Base-by-base conservation (phyloP, 495 filamentous ascomycete species). In the Recurvomyces mirabilis region DNA sequence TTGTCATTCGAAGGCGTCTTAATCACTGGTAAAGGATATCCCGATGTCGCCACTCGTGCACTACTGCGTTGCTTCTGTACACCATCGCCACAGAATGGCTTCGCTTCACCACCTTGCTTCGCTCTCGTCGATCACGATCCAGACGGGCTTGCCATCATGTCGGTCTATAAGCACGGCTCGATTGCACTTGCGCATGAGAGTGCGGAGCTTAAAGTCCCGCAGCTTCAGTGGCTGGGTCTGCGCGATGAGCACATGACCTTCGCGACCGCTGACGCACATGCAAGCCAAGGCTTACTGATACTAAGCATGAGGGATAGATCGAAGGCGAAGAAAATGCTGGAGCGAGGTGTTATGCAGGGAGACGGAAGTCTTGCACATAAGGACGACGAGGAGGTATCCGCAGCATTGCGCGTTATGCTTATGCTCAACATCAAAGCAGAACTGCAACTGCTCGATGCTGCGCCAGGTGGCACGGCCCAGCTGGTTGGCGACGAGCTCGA, bases 91-190 rank as follows among this genome's bases (percentile, higher is more conserved):
- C 50, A 23, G 24, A 52, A 45, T 48, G 33, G 38, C 9, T 48
- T 43, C 43, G 5, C 55, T 54, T 38, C 57, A 64, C 1, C 75
- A 1, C 70, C 66, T 0, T 71, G 91, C 21, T 79, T 74, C 43
- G 78, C 68, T 1, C 66, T 96, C 0, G 78, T 87, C 1, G 91
- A 98, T 56, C 83, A 78, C 41, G 89, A 96, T 51, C 84, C 93
- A 1, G 75, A 94, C 49, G 91, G 91, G 0, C 70, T 98, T 38
- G 71, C 72, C 4, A 95, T 98, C 44, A 71, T 91, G 62, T 79
- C 81, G 11, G 93, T 79, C 3, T 96, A 94, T 67, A 86, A 84
- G 52, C 70, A 84, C 49, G 87, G 87, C n/a, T 93, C 87, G 21
- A 64, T 68, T 35, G 70, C 71, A 0, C 72, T 93, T 4, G 63